phyloP scores from a whole-genome alignment of 2,329 filamentous ascomycete species.

The Claviceps sorghi region DNA sequence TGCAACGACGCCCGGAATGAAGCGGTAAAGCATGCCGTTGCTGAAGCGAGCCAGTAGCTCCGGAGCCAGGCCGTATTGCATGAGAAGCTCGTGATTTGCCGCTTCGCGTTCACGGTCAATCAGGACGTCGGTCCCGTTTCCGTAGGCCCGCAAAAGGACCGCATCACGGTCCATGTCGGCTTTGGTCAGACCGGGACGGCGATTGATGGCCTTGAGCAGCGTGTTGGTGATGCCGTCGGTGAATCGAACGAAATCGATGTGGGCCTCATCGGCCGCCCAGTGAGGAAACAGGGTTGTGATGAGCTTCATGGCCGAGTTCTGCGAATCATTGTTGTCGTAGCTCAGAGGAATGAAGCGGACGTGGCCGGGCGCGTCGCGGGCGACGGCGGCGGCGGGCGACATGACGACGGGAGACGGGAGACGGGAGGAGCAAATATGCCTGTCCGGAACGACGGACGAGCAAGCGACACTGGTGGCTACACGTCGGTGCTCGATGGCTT shows the following conservation, averaged over 20 bases:
- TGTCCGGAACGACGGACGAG: neutral
- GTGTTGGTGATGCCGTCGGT: conserved; percentile 99
- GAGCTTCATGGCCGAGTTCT: conserved; percentile 64
- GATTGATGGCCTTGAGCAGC: conserved; percentile 63
- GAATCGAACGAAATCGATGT: conserved; percentile 76
- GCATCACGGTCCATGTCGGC: conserved; percentile 68
- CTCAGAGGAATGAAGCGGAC: conserved; percentile 56
- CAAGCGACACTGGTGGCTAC: neutral
- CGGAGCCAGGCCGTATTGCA: conserved; percentile 70
- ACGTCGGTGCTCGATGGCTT: neutral
- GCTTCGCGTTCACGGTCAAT: conserved; percentile 86
- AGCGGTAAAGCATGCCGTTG: conserved; percentile 92
- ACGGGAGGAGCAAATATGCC: neutral
- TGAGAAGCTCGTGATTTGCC: conserved; percentile 72
- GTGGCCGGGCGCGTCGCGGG: conserved; percentile 23
- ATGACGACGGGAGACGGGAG: conserved; percentile 12
- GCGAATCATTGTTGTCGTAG: conserved; percentile 64
- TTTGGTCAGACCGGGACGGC: conserved; percentile 49
- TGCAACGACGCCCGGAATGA: conserved; percentile 67
- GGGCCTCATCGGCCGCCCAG: conserved; percentile 60
- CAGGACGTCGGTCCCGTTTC: conserved; percentile 81
- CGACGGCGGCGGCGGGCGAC: conserved; percentile 18
- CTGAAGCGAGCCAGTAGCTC: conserved; percentile 80
- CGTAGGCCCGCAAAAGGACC: conserved; percentile 82
- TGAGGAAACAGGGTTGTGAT: conserved; percentile 68